Conservation (phyloP, 2,329 filamentous ascomycete species). For the Tolypocladium album region DNA sequence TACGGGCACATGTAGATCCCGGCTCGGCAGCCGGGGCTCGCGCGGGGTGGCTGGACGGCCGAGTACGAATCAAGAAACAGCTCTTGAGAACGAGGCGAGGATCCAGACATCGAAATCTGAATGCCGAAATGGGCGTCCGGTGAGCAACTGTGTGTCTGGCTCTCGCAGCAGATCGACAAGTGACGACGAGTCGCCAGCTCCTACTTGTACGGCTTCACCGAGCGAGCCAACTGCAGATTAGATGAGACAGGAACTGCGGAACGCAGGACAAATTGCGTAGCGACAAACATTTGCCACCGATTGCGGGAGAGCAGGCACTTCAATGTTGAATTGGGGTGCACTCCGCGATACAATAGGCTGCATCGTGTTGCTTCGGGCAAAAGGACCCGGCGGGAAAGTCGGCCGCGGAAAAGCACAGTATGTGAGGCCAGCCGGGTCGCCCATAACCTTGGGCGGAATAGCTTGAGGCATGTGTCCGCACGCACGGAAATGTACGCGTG, state of each 20-base stretch:
- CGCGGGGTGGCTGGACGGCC: not conserved
- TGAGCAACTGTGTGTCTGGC: not conserved
- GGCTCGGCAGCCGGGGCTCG: not conserved
- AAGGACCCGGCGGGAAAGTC: not conserved
- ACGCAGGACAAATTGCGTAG: too few relatives aligned
- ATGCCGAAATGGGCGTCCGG: not conserved
- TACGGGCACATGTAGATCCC: not conserved
- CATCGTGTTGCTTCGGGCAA: not conserved
- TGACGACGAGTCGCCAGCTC: not conserved
- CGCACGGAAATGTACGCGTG: not conserved
- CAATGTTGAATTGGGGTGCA: not conserved
- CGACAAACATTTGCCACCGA: not conserved
- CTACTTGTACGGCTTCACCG: not conserved
- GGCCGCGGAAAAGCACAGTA: not conserved
- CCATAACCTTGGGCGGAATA: not conserved
- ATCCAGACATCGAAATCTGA: not conserved
- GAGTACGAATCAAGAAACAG: not conserved
- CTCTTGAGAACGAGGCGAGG: not conserved
- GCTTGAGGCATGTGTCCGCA: not conserved
- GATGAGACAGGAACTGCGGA: not conserved
- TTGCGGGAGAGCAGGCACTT: not conserved
- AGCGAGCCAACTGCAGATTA: not conserved
- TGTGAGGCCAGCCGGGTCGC: not conserved
- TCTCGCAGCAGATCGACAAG: not conserved
- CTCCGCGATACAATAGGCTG: not conserved